Percentiles rank a stretch among this genome's conserved stretches.
Evolutionary conservation across 1,284 basidiomycete genomes (phyloP).

Genomic region (Pyrrhoderma lamaoense): DNA sequence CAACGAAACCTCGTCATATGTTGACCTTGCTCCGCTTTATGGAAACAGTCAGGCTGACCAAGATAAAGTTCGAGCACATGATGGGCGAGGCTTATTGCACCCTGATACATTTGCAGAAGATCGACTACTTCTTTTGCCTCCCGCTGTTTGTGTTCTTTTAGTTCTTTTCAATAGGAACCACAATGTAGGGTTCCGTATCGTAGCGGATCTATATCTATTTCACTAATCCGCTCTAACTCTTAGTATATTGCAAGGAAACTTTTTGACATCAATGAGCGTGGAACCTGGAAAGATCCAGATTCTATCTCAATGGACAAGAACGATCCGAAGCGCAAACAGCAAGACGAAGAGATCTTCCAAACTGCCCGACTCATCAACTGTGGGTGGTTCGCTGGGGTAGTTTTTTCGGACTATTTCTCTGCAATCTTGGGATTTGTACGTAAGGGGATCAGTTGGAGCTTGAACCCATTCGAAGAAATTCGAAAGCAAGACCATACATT

Average conservation of each 20-base stretch:
- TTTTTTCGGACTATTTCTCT: constrained; percentile 24
- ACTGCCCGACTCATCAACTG: constrained; percentile 32
- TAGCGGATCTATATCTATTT: not conserved
- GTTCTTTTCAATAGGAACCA: constrained; percentile 46
- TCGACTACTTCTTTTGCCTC: constrained; percentile 57
- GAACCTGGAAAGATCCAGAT: constrained; percentile 29
- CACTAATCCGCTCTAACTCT: not conserved
- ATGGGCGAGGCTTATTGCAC: constrained; percentile 59
- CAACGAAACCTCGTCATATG: constrained; percentile 84
- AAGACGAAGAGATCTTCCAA: constrained; percentile 33
- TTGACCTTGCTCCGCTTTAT: constrained; percentile 56
- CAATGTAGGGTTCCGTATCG: constrained; percentile 26
- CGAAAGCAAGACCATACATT: constrained; percentile 21
- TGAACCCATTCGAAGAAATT: constrained; percentile 22
- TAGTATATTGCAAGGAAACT: constrained; percentile 46
- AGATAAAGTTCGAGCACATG: constrained; percentile 32
- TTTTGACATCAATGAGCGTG: constrained; percentile 45
- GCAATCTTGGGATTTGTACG: constrained; percentile 24
- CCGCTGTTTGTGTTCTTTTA: constrained; percentile 40
- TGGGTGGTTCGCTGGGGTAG: constrained; percentile 26
- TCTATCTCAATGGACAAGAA: constrained; percentile 16
- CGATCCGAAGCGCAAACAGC: constrained; percentile 20
- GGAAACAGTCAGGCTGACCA: constrained; percentile 32
- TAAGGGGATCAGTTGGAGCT: constrained; percentile 20
- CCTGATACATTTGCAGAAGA: constrained; percentile 75